Evolutionary conservation across 441 rosid species (phyloP).

Genomic region (Francoa sonchifolia): DNA sequence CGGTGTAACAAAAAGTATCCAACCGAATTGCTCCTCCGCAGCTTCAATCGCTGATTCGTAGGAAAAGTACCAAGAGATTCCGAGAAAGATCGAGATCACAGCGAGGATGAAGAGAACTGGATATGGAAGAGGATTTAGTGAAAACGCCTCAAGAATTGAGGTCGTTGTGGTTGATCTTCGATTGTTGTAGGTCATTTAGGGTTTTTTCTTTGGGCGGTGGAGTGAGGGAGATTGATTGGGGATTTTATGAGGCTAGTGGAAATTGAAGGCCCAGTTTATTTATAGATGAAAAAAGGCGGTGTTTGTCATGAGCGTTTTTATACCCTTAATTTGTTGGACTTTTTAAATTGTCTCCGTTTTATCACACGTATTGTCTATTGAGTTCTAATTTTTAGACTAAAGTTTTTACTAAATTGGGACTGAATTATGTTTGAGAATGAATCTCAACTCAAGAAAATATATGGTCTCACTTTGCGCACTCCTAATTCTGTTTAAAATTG

Average conservation of each 20-base stretch:
- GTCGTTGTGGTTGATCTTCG: no score
- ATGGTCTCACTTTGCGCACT: no score
- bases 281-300: slow-evolving; percentile 12
- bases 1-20: slow-evolving; percentile 59
- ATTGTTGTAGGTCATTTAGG: background rate
- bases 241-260: no score
- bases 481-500: no score
- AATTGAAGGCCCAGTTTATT: background rate
- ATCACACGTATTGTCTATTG: no score
- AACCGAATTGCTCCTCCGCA: slow-evolving; percentile 31
- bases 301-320: background rate
- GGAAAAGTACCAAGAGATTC: slow-evolving; percentile 48
- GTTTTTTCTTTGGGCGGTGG: no score
- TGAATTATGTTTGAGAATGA: no score
- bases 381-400: no score
- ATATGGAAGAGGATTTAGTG: slow-evolving; percentile 60
- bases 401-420: no score
- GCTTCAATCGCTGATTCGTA: slow-evolving; percentile 51
- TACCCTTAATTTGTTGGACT: slow-evolving; percentile 5
- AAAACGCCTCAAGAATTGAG: slow-evolving; percentile 50
- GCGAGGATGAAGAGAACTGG: slow-evolving; percentile 67
- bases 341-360: no score
- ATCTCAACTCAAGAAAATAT: no score
- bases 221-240: no score
- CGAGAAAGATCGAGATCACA: slow-evolving; percentile 37